Base-by-base conservation (phyloP, 2,329 filamentous ascomycete genomes). In the Didymosphaeria variabile region DNA sequence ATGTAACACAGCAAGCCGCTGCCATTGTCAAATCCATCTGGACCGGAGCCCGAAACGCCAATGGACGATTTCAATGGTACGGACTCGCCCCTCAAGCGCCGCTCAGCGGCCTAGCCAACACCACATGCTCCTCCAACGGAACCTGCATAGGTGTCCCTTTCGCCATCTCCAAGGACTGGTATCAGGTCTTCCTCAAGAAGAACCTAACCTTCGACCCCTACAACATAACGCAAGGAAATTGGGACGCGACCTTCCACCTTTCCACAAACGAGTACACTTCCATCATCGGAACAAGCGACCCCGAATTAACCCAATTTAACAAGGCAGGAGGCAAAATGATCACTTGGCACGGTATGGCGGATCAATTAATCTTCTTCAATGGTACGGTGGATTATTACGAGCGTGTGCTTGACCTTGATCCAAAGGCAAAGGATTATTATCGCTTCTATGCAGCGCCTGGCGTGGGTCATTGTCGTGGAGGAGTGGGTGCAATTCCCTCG, bases 371-470 rank as follows among this genome's bases (percentile, higher is more conserved):
- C 21, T 56, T 60, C 3, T 67, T 51, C 38, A 52, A 58, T 5
- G 57, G 45, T 3, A 60, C 65, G 12, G 40, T 50, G 15, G 44
- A 68, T 38, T 68, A 69, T 44, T 68, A 72, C 21, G 21, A 61
- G 3, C 36, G 29, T 6, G 65, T 68, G 6, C 64, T 65, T 2
- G 58, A 51, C 1, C 36, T 67, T 2, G 26, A 55, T 19, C 45
- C 61, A 8, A 45, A 65, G 4, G 62, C 70, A 0, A 29, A 69
- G 21, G 60, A 69, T 7, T 73, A 69, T 64, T 72, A 61, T 58
- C 69, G 72, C 29, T 54, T 63, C 19, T 75, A 71, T 54, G 57
- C 66, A 45, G 67, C 58, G 3, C 70, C 72, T 3, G 73, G 70
- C 2, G 26, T 73, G 1, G 56, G n/a, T 0, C 72, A 75, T 56